Base-by-base conservation (phyloP, 441 rosid species). In the Eruca vesicaria region DNA sequence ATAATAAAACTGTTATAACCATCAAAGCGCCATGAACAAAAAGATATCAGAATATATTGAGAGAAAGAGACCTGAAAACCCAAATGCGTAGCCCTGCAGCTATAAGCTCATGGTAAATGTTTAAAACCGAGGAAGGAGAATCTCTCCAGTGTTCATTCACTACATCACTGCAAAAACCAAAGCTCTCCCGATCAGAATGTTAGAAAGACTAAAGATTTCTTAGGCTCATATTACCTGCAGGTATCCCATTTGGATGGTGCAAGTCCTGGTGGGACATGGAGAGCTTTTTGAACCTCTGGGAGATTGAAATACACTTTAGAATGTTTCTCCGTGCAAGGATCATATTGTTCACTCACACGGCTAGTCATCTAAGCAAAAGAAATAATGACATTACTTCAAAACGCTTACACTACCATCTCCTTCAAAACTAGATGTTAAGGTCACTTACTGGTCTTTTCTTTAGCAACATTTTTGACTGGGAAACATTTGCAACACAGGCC, bases 261-360 rank as follows among this genome's bases (percentile, higher is more conserved):
- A 77, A 81, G 68, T 80, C 85, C 83, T 61, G 88, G 74, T 62
- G 82, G 74, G 81, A 93, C 96, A 83, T 95, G 92, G 66, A 95
- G 91, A 15, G 98, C 93, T 68, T 75, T 66, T 71, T 90, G 94
- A 83, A 95, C 99, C 81, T 86, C 95, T 50, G 91, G 96, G 31
- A 26, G 85, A 83, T 91, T 95, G 86, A 95, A 95, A 79, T 93
- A 95, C 18, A 80, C 78, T 63, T 60, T 80, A 7, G 97, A 85
- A 75, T 95, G 95, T 77, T 81, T 76, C 82, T 95, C 99, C 0
- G 99, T 91, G 86, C 99, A 95, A 53, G 99, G 99, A 84, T 95
- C 99, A 59, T 95, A 95, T 79, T 87, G 83, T 73, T 92, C 92
- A n/a, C 88, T 82, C 59, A 87, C 76, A 69, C 67, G 87, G 52